Evolutionary conservation across 257 asterid genomes (phyloP), one percentile per base, ranked within the genome.

Genomic region (Primulina eburnea): DNA sequence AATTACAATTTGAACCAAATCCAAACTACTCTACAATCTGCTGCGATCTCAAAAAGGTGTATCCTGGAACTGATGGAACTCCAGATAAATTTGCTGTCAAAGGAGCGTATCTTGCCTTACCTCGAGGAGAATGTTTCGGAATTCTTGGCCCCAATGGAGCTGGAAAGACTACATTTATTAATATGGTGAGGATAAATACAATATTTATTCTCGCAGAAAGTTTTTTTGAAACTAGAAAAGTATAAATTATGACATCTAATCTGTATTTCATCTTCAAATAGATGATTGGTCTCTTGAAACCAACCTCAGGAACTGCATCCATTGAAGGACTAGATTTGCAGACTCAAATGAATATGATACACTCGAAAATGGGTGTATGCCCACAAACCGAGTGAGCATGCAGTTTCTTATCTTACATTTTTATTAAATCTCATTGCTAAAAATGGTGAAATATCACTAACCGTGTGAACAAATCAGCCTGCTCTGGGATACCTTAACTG

Each of bases 81-180:
- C 84, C 84, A 5, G 79, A 74, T 60, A 82, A 82, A 65, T 32
- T 71, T 66, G 87, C 84, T 12, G 87, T 82, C 60, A 69, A 56
- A 68, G 87, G 82, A 12, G 67, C 72, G 66, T 67, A 73, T 68
- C 80, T 82, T 10, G 87, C 84, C 52, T 69, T 79, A 24, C 65
- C 75, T 17, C 73, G 74, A 0, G 84, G 84, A 34, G 87, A 82
- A 71, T 82, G 87, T 69, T 82, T 82, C 72, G 87, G 84, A 24
- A 79, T 82, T 73, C 73, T 82, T 24, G 87, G 87, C 60, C 87
- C 87, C 24, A 82, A 82, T 61, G 87, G 87, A 43, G 87, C 84
- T 34, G 77, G 73, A 18, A 71, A 37, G 65, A 58, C 75, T 73
- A 47, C 77, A 8, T 69, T 61, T 50, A 69, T 72, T 29, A 72